Percentiles rank a stretch among this genome's conserved stretches.
Conservation (phyloP, 2,329 filamentous ascomycete genomes). For the Fusarium chaquense region DNA sequence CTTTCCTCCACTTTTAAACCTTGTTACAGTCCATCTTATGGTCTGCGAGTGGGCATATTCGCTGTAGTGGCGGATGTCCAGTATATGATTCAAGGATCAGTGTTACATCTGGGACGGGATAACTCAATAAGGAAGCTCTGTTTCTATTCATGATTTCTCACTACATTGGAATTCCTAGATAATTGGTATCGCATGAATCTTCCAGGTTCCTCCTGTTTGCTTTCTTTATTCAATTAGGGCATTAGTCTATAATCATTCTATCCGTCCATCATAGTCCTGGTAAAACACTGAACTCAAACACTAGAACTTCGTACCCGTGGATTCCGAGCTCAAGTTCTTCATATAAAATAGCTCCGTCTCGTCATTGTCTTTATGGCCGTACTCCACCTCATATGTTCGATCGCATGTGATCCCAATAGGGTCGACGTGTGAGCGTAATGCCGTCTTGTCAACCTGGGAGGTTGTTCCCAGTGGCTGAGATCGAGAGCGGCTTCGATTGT, state of each 20-base stretch:
- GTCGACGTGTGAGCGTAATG: conserved; percentile 13
- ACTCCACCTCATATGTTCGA: conserved; percentile 54
- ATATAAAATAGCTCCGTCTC: conserved; percentile 51
- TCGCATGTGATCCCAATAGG: conserved; percentile 51
- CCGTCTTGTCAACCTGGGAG: conserved; percentile 36
- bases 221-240: background rate
- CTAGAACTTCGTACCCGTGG: conserved; percentile 24
- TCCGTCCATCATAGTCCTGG: background rate
- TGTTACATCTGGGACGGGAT: background rate
- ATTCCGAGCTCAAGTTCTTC: conserved; percentile 37
- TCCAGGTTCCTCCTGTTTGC: background rate
- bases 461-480: conserved; percentile 31
- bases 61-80: background rate
- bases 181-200: no score
- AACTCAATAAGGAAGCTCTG: background rate
- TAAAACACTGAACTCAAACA: background rate
- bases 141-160: no score
- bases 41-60: background rate
- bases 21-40: background rate
- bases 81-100: background rate
- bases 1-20: background rate
- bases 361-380: conserved; percentile 46
- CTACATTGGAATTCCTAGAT: no score
- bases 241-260: background rate
- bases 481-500: conserved; percentile 17